Base-by-base conservation (phyloP, 768 basidiomycete species). In the Lentinula sp. region DNA sequence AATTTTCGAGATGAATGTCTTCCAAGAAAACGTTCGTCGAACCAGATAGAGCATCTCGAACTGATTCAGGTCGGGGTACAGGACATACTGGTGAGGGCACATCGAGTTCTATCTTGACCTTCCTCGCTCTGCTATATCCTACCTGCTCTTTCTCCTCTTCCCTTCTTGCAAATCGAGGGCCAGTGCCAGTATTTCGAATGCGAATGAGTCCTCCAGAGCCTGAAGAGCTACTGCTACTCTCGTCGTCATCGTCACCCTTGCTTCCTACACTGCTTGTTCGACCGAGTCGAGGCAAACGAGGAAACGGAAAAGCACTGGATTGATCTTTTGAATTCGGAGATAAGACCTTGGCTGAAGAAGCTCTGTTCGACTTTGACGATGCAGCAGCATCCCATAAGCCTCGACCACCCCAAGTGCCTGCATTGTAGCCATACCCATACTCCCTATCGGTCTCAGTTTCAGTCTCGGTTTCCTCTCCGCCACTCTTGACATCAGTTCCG, bases 381-480 rank as follows among this genome's bases (percentile, higher is more conserved):
- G 55, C 23, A 42, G 28, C 42, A 28, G 42, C 55, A 43, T 28
- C 23, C 55, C 55, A 40, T 6, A 56, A 3, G 8, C 55, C 40
- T 15, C 39, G 37, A n/a, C 55, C 55, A 42, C 15, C 53, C 53
- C 53, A 55, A 39, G 32, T 16, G 5, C 55, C 55, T 6, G 21
- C 40, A 43, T 40, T 28, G 32, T 11, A 55, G 34, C 31, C 59
- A 63, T 11, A 9, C 42, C 65, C 65, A 62, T 18, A 66, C 5
- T 53, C 63, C 7, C 28, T 56, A 63, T 78, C 80, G 0, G 74
- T 77, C 59, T 81, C 76, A 15, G 73, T 70, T 61, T 81, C 80
- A 0, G 80, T 81, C 62, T 82, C 80, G 0, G 77, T 78, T 50
- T 83, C 83, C 1, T 77, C 79, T 23, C 55, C 55, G 6, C 21